Base-by-base conservation (phyloP, 768 basidiomycete species). In the Russula sp. region DNA sequence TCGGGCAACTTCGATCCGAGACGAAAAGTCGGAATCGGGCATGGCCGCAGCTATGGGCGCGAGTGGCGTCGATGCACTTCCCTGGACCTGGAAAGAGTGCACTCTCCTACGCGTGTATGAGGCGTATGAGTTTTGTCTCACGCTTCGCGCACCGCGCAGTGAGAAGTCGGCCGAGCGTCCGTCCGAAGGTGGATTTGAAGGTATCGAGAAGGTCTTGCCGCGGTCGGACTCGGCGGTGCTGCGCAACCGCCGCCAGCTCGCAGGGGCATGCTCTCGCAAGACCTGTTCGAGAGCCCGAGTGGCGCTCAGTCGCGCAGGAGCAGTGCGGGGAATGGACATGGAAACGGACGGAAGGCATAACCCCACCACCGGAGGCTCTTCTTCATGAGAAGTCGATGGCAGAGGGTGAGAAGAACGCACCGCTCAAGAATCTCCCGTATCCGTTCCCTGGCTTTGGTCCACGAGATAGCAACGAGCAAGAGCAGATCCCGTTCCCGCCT, bases 61-160 rank as follows among this genome's bases (percentile, higher is more conserved):
- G 18, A 54, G 53, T n/a, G 53, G 36, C 16, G 79, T 79, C 28
- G 78, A 81, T 16, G 5, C 50, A 26, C 79, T 94, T 26, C 82
- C 85, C 7, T 96, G 93, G 92, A 77, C 77, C 60, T 95, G 93
- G 93, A 81, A 84, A 54, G 84, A 88, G 61, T 78, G 81, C 66
- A 90, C 91, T 2, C 79, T 85, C 24, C 73, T 82, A 67, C 81
- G 93, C 50, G 79, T 95, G 30, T 84, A 87, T 68, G 90, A 90
- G 60, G 88, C 88, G 0, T 93, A 84, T 71, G 89, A 94, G 67
- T 88, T 94, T 68, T 95, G 94, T 71, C 76, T 84, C 46, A 82
- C 82, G 18, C 76, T 75, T 38, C 77, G 76, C 56, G 74, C 73
- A 8, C 64, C 72, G 50, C 73, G 71, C 48, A 14, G 62, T 70